phyloP scores from a whole-genome alignment of 306 rosid species.

The Argentina anserina region DNA sequence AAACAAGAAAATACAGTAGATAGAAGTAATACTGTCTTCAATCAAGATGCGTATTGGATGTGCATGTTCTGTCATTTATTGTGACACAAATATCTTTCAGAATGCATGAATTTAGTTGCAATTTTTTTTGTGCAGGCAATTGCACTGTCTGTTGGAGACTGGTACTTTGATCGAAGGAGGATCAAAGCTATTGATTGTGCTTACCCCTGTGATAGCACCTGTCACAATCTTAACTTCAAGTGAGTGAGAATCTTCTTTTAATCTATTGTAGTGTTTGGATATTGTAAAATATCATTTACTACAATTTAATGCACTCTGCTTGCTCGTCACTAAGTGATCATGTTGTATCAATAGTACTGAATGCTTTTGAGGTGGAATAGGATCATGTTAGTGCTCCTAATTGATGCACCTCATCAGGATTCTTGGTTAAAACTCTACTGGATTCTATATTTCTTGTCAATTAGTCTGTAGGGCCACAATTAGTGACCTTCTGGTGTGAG shows the following conservation, averaged over 20 bases:
- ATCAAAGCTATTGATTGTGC: conserved; percentile 80
- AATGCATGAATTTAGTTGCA: not conserved
- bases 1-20: not conserved
- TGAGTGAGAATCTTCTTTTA: conserved; percentile 45
- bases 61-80: not conserved
- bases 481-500: not conserved
- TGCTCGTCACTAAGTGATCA: conserved; percentile 9
- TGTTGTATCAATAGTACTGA: conserved; percentile 9
- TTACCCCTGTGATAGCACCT: conserved; percentile 84
- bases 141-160: conserved; percentile 81
- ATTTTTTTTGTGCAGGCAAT: conserved; percentile 48
- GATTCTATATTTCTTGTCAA: not conserved
- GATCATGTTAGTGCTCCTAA: not conserved
- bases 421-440: not conserved
- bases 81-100: not conserved
- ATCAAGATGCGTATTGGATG: not conserved
- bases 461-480: not conserved
- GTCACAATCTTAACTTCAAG: conserved; percentile 74
- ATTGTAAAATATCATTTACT: conserved; percentile 29
- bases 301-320: conserved; percentile 10
- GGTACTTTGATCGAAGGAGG: conserved; percentile 62
- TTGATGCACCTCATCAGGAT: not conserved
- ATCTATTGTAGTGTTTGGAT: conserved; percentile 24
- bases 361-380: conserved; percentile 14
- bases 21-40: not conserved